Evolutionary conservation across 192 early-diverging fungal species (phyloP).

Genomic region (Neocallimastix lanati): DNA sequence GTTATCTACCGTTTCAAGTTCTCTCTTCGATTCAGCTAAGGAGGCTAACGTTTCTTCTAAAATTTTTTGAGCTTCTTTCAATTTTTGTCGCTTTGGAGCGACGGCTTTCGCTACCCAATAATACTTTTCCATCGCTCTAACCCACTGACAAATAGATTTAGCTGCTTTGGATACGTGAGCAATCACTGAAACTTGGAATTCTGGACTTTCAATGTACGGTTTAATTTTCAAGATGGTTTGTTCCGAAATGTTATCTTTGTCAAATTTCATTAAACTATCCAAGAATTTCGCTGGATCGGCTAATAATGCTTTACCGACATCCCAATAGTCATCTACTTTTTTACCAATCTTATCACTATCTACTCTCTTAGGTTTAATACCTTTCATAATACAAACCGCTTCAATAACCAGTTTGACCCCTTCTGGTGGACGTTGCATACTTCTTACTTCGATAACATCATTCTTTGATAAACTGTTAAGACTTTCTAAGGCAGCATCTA

Average conservation of each 20-base stretch:
- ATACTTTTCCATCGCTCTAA: conserved; percentile 38
- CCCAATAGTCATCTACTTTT: conserved; percentile 37
- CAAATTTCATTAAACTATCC: conserved; percentile 26
- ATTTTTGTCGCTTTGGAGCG: conserved; percentile 28
- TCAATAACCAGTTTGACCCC: conserved; percentile 44
- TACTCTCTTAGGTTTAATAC: conserved; percentile 39
- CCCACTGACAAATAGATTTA: conserved; percentile 37
- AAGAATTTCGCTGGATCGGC: conserved; percentile 27
- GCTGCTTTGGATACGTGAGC: conserved; percentile 35
- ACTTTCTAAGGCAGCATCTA: conserved; percentile 28
- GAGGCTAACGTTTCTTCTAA: conserved; percentile 27
- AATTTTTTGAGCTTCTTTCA: conserved; percentile 29
- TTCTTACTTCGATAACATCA: conserved; percentile 37
- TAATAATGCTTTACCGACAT: conserved; percentile 29
- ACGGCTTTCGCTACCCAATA: conserved; percentile 39
- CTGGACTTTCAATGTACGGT: conserved; percentile 35
- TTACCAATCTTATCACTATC: conserved; percentile 37
- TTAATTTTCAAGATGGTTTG: conserved; percentile 36
- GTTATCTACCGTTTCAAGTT: conserved; percentile 36
- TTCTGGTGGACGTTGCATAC: conserved; percentile 37
- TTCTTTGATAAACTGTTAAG: conserved; percentile 35
- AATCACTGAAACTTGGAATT: conserved; percentile 37
- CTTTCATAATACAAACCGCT: conserved; percentile 40
- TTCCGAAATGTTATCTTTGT: conserved; percentile 35
- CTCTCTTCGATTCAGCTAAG: conserved; percentile 32